These are phyloP conservation scores for Ganoderma sp. DNA, from an alignment of 1,284 basidiomycete species.

Conservation along the genomic window DNA sequence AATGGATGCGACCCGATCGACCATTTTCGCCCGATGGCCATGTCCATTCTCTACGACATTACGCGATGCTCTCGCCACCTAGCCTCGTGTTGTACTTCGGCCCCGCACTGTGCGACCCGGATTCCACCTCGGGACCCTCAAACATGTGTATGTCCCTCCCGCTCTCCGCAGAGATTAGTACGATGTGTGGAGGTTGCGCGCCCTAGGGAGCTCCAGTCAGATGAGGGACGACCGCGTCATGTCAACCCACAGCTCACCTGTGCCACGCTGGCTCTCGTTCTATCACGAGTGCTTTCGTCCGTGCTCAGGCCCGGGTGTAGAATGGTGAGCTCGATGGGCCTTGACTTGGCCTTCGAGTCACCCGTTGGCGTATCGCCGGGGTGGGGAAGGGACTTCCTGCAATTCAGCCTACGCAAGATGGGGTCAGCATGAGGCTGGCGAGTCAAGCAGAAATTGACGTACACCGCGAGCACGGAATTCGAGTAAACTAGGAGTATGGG, in stretches of 20 bases:
- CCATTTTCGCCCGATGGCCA: too few relatives aligned
- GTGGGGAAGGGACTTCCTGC: not conserved
- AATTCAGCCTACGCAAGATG: not conserved
- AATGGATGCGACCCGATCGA: too few relatives aligned
- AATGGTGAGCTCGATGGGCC: not conserved
- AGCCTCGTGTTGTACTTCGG: too few relatives aligned
- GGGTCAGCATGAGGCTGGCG: too few relatives aligned
- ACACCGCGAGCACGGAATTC: constrained; percentile 1
- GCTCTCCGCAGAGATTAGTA: too few relatives aligned
- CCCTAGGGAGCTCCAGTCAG: not conserved
- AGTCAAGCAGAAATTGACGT: not conserved
- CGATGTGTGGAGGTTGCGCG: too few relatives aligned
- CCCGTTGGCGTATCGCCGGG: not conserved
- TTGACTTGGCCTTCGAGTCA: not conserved
- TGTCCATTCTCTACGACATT: too few relatives aligned
- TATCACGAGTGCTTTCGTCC: not conserved
- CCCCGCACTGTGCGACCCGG: too few relatives aligned
- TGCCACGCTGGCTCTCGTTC: not conserved
- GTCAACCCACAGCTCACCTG: not conserved
- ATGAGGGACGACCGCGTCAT: not conserved
- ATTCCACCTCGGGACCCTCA: too few relatives aligned
- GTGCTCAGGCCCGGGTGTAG: not conserved
- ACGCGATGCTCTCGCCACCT: too few relatives aligned
- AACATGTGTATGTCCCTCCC: too few relatives aligned
- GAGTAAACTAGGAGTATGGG: not conserved